phyloP scores from a whole-genome alignment of 257 asterid genomes.

The Solanum virginianum region DNA sequence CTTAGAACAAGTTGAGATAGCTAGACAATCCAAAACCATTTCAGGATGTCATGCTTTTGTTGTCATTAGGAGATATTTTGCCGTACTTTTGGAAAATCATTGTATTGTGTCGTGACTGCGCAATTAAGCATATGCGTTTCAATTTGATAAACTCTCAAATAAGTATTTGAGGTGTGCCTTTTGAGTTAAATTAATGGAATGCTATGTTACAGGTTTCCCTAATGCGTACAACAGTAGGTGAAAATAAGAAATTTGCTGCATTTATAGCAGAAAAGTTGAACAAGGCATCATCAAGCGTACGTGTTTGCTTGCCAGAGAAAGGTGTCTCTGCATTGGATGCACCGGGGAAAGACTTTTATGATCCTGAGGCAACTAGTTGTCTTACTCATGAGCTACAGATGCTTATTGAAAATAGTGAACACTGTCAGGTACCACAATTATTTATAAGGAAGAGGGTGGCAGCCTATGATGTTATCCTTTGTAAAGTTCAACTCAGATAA shows the following conservation, averaged over 20 bases:
- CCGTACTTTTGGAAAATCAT: not conserved
- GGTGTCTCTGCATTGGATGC: conserved; percentile 95
- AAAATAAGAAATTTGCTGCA: conserved; percentile 66
- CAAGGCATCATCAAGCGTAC: conserved; percentile 54
- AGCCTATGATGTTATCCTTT: conserved; percentile 1
- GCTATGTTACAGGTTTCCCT: conserved; percentile 49
- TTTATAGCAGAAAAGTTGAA: conserved; percentile 80
- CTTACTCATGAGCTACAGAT: conserved; percentile 57
- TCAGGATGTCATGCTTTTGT: not conserved
- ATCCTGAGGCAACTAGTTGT: conserved; percentile 67
- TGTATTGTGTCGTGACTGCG: not conserved
- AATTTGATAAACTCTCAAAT: not conserved
- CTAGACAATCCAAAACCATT: not conserved
- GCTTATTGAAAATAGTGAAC: conserved; percentile 42
- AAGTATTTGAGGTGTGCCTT: not conserved
- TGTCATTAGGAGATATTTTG: not conserved
- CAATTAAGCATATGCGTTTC: not conserved
- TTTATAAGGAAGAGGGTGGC: conserved; percentile 5
- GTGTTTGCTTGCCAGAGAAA: conserved; percentile 74
- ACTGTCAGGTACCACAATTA: conserved; percentile 51
- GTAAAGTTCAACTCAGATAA: not conserved
- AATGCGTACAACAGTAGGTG: conserved; percentile 79
- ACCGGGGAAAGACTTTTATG: conserved; percentile 65
- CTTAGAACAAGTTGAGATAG: not conserved
- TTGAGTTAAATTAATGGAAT: not conserved